phyloP scores from a whole-genome alignment of 441 rosid species.

The Rhodomyrtus psidioides region DNA sequence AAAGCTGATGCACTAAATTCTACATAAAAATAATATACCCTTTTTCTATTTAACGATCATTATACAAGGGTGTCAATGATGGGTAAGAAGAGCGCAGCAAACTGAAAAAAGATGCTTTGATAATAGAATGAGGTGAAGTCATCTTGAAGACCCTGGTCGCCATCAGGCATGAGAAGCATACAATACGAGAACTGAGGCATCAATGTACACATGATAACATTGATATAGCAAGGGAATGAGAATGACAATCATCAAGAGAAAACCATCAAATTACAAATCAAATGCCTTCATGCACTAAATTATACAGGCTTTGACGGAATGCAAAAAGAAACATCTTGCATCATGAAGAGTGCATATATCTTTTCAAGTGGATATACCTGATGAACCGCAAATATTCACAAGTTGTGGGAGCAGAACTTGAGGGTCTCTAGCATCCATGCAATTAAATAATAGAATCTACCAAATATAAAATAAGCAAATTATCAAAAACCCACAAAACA shows the following conservation, averaged over 20 bases:
- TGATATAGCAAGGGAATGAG: neutral
- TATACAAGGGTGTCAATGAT: neutral
- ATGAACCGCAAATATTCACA: conserved; percentile 54
- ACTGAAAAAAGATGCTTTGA: neutral
- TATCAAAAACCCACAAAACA: neutral
- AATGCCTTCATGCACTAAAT: neutral
- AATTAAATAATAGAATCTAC: conserved; percentile 68
- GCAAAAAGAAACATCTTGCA: neutral
- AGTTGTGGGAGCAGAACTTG: conserved; percentile 65
- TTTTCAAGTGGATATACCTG: conserved; percentile 37
- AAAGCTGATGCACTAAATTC: neutral
- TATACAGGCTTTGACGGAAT: neutral
- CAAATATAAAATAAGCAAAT: neutral
- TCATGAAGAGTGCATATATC: neutral
- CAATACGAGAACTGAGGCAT: neutral
- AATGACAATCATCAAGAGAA: neutral
- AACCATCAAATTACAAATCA: neutral
- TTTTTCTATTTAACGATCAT: neutral
- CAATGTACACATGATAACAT: neutral
- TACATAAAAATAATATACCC: neutral
- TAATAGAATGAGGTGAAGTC: neutral
- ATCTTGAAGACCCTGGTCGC: neutral
- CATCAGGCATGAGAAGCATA: neutral
- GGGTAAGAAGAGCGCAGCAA: neutral
- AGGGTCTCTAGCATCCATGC: conserved; percentile 88